phyloP scores from a whole-genome alignment of 148 eudicot genomes.

The Silene uniflora region DNA sequence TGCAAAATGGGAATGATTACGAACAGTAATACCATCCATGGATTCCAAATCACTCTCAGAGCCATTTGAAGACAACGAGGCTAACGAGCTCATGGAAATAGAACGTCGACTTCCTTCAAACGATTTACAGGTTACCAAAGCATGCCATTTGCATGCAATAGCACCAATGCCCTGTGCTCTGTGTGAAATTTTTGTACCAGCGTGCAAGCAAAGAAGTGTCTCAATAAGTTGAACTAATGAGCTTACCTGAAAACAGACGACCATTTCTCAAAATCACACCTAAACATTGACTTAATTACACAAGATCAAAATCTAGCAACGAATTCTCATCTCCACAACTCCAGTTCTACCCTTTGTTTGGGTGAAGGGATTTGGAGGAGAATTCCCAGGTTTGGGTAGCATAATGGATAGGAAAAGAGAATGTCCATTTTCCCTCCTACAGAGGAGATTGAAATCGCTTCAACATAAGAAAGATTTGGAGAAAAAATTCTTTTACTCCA shows the following conservation, averaged over 20 bases:
- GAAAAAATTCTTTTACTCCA: too few relatives aligned
- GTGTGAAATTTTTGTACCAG: constrained; percentile 73
- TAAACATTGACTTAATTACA: neutral
- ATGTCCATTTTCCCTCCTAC: too few relatives aligned
- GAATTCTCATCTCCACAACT: neutral
- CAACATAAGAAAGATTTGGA: too few relatives aligned
- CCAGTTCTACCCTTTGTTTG: too few relatives aligned
- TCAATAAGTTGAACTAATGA: constrained; percentile 71
- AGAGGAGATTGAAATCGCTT: too few relatives aligned
- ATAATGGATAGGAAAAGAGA: too few relatives aligned
- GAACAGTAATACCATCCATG: constrained; percentile 36
- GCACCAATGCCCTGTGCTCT: constrained; percentile 73
- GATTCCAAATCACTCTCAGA: constrained; percentile 77
- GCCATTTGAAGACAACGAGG: constrained; percentile 36
- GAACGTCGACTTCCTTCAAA: constrained; percentile 34
- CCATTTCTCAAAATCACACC: neutral
- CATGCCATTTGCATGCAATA: constrained; percentile 78
- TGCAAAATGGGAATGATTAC: constrained; percentile 41
- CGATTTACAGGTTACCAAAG: constrained; percentile 47
- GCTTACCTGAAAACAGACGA: constrained; percentile 44
- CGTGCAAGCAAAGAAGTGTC: constrained; percentile 58
- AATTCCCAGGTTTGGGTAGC: too few relatives aligned
- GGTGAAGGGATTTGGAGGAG: too few relatives aligned
- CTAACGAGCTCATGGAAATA: constrained; percentile 26
- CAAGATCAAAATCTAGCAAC: neutral